Evolutionary conservation across 257 asterid genomes (phyloP).

Genomic region (Paulownia fortunei): DNA sequence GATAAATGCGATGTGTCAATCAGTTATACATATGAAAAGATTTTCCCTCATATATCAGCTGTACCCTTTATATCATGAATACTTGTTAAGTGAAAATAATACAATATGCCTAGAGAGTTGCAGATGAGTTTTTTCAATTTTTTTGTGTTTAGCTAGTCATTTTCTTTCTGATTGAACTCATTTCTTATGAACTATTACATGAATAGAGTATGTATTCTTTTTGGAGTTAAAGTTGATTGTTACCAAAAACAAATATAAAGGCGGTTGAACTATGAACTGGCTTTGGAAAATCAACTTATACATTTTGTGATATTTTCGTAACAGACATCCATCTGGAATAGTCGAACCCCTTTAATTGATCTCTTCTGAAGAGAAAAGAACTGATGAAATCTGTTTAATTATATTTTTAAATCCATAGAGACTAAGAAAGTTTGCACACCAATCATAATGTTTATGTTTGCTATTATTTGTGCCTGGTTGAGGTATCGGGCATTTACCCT

Average conservation of each 20-base stretch:
- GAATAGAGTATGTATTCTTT: neutral
- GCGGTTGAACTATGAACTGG: neutral
- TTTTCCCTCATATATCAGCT: neutral
- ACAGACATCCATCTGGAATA: too few species aligned
- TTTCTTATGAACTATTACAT: neutral
- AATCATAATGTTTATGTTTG: neutral
- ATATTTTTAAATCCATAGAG: too few species aligned
- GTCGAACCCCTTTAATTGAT: neutral
- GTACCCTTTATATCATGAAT: neutral
- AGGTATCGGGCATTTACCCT: neutral
- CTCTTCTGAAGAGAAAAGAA: neutral
- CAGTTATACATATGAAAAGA: neutral
- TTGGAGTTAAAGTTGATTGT: neutral
- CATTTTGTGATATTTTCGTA: too few species aligned
- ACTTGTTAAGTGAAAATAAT: neutral
- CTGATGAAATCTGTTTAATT: neutral
- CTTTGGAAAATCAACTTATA: neutral
- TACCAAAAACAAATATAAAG: neutral
- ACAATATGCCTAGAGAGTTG: neutral
- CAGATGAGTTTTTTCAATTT: neutral
- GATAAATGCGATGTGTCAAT: neutral
- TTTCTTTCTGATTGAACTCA: neutral
- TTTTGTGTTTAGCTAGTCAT: neutral
- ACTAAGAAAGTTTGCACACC: neutral
- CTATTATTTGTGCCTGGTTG: neutral